Base-by-base conservation (phyloP, 1,284 basidiomycete genomes). In the Puccinia triticina region DNA sequence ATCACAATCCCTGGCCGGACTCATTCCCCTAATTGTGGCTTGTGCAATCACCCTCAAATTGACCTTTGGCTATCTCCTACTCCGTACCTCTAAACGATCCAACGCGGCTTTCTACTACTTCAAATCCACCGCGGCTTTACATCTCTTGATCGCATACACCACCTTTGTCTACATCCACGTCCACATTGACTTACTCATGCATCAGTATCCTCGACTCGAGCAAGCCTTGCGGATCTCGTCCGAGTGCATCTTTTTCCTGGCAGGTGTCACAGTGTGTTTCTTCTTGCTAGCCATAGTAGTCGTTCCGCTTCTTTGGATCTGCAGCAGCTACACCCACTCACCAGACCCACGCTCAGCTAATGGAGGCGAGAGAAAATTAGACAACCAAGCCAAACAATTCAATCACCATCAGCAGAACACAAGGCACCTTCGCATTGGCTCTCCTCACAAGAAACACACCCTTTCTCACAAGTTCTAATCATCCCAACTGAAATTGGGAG, bases 31-130 rank as follows among this genome's bases (percentile, higher is more conserved):
- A n/a, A 37, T 75, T 32, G 66, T 82, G 23, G 59, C 72, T 8
- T 76, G 80, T 32, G 46, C 61, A 16, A 82, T 82, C 34, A 82
- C 80, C 32, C 80, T 82, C 59, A 82, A 82, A 37, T 50, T 82
- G 23, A 53, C 80, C 21, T 75, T 82, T 55, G 73, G 72, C 23
- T 64, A 74, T 69, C 61, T 82, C 0, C 40, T 82, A 34, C 46
- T 82, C 2, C 80, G 80, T 16, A 82, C 80, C 29, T 82, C 80
- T 16, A 64, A 57, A 40, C 59, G 64, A 21, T 59, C 73, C 18
- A 75, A 50, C n/a, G 57, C 80, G 18, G 72, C 80, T 18, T 67
- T 66, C 8, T 67, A 37, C 40, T 82, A 82, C 53, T 55, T 82
- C 43, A 82, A 76, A 59, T 48, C 32, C 18, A 69, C 59, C 26